These are phyloP conservation scores for Starmerella tilneyi DNA, from an alignment of 805 yeast species.

Conservation along the genomic window DNA sequence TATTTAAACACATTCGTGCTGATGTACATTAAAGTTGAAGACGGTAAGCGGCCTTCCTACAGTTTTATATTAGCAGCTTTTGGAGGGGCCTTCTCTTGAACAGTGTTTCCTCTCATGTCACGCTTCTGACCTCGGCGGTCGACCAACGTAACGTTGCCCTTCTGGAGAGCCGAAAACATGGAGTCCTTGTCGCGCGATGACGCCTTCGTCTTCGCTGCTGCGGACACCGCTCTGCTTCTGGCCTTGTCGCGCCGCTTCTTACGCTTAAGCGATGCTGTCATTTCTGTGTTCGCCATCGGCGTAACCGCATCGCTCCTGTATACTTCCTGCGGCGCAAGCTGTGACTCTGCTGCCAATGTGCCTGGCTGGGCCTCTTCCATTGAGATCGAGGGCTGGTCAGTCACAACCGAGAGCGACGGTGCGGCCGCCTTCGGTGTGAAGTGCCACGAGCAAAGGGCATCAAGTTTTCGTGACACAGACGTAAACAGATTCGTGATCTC, in stretches of 20 bases:
- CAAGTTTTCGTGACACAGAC: conserved; percentile 58
- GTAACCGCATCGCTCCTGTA: conserved; percentile 38
- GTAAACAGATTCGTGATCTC: conserved; percentile 63
- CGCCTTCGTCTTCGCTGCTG: conserved; percentile 30
- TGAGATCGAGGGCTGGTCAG: conserved; percentile 66
- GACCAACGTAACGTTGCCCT: conserved; percentile 68
- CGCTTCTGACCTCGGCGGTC: conserved; percentile 65
- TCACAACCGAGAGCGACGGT: conserved; percentile 68
- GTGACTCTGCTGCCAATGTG: conserved; percentile 57
- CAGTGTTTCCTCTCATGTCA: conserved; percentile 59
- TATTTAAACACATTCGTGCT: too few relatives aligned
- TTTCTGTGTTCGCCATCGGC: conserved; percentile 20
- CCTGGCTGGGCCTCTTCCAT: conserved; percentile 98
- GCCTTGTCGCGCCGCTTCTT: conserved; percentile 77
- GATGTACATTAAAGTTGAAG: too few relatives aligned
- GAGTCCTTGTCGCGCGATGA: conserved; percentile 30
- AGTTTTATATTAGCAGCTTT: conserved; percentile 29
- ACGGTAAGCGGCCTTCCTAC: too few relatives aligned
- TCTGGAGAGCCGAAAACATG: conserved; percentile 61
- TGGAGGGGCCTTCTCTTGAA: conserved; percentile 34
- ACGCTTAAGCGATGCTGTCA: conserved; percentile 34
- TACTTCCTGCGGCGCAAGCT: conserved; percentile 92
- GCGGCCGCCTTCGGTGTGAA: conserved; percentile 85
- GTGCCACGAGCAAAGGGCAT: conserved; percentile 87
- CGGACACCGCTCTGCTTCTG: conserved; percentile 31